Evolutionary conservation across 2,329 filamentous ascomycete species (phyloP), one percentile per base, ranked within the genome.

Genomic region (Leptographium galeiforme): DNA sequence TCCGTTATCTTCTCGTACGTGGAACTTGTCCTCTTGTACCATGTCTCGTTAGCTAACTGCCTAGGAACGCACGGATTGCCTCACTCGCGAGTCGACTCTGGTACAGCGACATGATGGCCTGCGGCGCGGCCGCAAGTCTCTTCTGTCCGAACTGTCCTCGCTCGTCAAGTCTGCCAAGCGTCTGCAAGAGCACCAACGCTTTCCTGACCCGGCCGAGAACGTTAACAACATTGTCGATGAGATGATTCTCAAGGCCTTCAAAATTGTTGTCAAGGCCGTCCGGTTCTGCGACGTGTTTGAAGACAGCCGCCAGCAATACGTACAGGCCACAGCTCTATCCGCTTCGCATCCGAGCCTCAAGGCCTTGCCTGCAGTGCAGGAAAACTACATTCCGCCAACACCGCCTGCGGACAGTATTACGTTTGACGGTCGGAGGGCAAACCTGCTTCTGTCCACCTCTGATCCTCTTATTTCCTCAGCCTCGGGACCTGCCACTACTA

Each of bases 191-290:
- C 75, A 80, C 57, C 81, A 87, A 55, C 75, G 72, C 55, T 59
- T 68, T 44, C 59, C 69, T 0, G 67, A 70, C 14, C 71, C 75
- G 0, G 65, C 70, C 0, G 77, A 84, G 34, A 75, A 81, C 47
- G 73, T 85, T 13, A 88, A 88, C 62, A 81, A 86, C 61, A 79
- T 91, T 54, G 79, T 96, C 54, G 91, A 97, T 63, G 87, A 95
- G 65, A 89, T 97, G 79, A 86, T 97, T 30, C 72, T 95, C 52
- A 93, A 90, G 66, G 90, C 90, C 0, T 97, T 95, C 72, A 89
- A 87, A 64, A 89, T 97, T 51, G 87, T 95, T n/a, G 91, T 84
- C 48, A 84, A 91, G 61, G 89, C 87, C 14, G 89, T 96, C 32
- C 79, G 85, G 46, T 97, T 98, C 63, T 76, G 95, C 44, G 93